phyloP scores from a whole-genome alignment of 495 filamentous ascomycete species.

The Pyrenula aspistea region DNA sequence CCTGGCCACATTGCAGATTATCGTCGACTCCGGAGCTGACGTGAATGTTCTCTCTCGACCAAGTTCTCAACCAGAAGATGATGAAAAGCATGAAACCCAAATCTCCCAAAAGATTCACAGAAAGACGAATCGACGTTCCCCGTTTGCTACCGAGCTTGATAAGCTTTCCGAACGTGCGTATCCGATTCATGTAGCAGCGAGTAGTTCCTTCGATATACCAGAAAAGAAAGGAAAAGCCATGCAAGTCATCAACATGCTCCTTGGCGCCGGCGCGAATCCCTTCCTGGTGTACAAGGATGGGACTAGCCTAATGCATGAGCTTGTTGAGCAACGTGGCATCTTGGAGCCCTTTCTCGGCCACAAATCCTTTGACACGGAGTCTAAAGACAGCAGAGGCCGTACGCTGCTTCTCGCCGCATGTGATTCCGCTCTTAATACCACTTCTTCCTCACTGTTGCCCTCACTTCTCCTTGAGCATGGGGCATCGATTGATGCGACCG shows the following conservation, averaged over 20 bases:
- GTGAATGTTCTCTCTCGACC: neutral
- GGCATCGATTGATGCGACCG: neutral
- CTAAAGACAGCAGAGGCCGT: conserved; percentile 1
- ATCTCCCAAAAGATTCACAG: too few species aligned
- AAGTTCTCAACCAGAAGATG: neutral
- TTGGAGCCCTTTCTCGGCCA: conserved; percentile 3
- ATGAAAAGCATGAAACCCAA: neutral
- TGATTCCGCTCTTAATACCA: neutral
- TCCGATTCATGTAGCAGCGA: conserved; percentile 4
- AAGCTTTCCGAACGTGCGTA: neutral
- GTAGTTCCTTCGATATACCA: neutral
- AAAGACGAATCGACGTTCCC: neutral
- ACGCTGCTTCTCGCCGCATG: conserved; percentile 3
- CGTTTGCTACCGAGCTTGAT: neutral
- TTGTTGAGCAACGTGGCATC: conserved; percentile 1
- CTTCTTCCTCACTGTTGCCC: neutral
- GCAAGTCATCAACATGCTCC: conserved; percentile 3
- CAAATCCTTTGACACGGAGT: conserved; percentile 1
- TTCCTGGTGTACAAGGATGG: conserved; percentile 1
- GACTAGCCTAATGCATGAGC: conserved; percentile 1
- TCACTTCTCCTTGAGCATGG: neutral
- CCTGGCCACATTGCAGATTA: neutral
- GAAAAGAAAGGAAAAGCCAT: conserved; percentile 1
- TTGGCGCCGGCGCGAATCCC: conserved; percentile 2
- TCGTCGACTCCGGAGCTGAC: neutral